These are phyloP conservation scores for Verticillium nubilum DNA, from an alignment of 2,329 filamentous ascomycete genomes.

Conservation along the genomic window DNA sequence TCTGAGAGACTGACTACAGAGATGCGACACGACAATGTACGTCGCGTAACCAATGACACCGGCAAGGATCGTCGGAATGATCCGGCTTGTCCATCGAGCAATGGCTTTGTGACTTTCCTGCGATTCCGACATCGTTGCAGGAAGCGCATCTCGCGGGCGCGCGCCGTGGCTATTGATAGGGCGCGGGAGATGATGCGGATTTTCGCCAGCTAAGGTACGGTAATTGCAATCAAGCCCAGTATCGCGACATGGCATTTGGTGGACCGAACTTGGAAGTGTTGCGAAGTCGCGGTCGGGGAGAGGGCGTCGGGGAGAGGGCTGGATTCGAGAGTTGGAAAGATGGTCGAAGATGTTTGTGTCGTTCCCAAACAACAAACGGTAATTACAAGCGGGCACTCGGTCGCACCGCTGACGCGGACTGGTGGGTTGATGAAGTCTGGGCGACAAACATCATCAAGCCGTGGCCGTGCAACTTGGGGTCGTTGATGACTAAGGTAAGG, in stretches of 20 bases:
- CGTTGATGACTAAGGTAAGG: too few relatives aligned
- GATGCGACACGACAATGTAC: slow-evolving; percentile 62
- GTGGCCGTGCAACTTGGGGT: too few relatives aligned
- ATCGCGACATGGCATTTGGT: background rate
- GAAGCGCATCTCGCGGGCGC: background rate
- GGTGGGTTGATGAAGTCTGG: background rate
- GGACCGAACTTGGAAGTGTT: background rate
- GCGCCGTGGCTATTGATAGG: background rate
- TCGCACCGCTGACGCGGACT: background rate
- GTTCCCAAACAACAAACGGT: background rate
- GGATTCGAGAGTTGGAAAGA: too few relatives aligned
- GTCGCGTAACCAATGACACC: slow-evolving; percentile 63
- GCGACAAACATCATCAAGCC: too few relatives aligned
- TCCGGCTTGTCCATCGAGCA: slow-evolving; percentile 55
- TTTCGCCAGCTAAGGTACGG: too few relatives aligned
- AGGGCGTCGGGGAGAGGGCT: too few relatives aligned
- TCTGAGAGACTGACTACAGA: slow-evolving; percentile 55
- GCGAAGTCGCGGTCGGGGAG: background rate
- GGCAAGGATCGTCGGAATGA: slow-evolving; percentile 66
- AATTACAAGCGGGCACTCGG: background rate
- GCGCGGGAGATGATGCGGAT: too few relatives aligned
- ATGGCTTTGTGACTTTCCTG: slow-evolving; percentile 31
- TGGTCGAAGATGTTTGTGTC: background rate
- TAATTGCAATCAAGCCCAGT: background rate
- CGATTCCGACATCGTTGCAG: slow-evolving; percentile 11